Percentiles rank a stretch among this genome's conserved stretches.
These are phyloP conservation scores for Mucuna pruriens DNA, from an alignment of 306 rosid genomes.

Conservation along the genomic window DNA sequence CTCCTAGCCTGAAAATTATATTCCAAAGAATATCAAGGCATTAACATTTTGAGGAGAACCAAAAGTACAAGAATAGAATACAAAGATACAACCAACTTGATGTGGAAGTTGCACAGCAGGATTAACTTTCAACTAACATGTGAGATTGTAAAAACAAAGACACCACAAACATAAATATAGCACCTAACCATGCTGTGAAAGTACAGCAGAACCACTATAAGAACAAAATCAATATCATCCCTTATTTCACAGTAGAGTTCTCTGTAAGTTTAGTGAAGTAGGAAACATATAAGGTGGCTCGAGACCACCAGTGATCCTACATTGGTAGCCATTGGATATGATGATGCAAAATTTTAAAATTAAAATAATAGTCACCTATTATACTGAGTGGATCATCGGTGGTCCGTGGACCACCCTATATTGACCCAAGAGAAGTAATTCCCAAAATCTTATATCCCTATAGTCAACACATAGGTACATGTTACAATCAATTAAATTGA, in stretches of 20 bases:
- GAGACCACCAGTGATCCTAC: background rate
- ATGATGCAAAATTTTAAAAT: background rate
- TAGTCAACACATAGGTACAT: background rate
- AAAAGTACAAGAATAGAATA: constrained; percentile 26
- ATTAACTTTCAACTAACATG: background rate
- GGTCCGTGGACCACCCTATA: background rate
- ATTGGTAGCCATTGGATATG: background rate
- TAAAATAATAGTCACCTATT: background rate
- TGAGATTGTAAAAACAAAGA: constrained; percentile 9
- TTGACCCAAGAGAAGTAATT: background rate
- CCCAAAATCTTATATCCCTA: background rate
- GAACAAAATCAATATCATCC: background rate
- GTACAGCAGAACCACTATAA: background rate
- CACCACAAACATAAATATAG: background rate
- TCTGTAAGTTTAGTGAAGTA: background rate
- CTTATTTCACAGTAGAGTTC: constrained; percentile 1
- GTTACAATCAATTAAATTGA: background rate
- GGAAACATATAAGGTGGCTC: background rate
- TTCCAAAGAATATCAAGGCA: constrained; percentile 19
- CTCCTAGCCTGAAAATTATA: constrained; percentile 75
- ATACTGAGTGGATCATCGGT: background rate
- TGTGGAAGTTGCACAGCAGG: background rate
- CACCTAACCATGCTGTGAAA: background rate
- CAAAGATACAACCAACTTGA: constrained; percentile 14
- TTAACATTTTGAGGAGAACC: background rate